These are phyloP conservation scores for Auxenochlorella pyrenoidosa DNA, from an alignment of 139 green algal species.

Conservation along the genomic window DNA sequence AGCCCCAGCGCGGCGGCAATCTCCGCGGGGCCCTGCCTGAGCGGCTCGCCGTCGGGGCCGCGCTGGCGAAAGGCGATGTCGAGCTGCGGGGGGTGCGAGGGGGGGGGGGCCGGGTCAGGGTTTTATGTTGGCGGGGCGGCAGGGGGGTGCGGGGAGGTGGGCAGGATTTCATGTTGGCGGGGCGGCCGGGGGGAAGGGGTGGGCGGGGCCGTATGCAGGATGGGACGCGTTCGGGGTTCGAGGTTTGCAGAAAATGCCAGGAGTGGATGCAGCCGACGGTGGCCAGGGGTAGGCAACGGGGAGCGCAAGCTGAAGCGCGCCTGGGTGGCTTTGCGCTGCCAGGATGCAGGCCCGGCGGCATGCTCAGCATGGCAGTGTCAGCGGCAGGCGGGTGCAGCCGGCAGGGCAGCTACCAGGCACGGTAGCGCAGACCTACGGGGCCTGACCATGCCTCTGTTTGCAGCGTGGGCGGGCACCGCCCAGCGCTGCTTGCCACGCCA, in stretches of 20 bases:
- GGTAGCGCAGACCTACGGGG: background rate
- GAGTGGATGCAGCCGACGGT: too few relatives aligned
- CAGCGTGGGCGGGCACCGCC: too few relatives aligned
- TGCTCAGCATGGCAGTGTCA: too few relatives aligned
- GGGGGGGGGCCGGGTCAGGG: background rate
- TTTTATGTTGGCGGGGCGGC: background rate
- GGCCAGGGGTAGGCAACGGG: too few relatives aligned
- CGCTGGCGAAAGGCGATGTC: slow-evolving; percentile 50
- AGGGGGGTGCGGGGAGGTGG: background rate
- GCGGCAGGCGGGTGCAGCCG: too few relatives aligned
- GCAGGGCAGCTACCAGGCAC: background rate
- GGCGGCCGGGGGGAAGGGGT: too few relatives aligned
- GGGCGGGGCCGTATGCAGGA: too few relatives aligned
- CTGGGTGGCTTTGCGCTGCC: too few relatives aligned
- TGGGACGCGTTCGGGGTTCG: too few relatives aligned
- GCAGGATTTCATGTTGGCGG: too few relatives aligned
- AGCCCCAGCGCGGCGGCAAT: slow-evolving; percentile 55
- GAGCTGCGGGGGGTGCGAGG: slow-evolving; percentile 33
- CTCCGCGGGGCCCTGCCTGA: slow-evolving; percentile 42
- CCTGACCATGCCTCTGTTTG: background rate
- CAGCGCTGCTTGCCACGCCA: background rate
- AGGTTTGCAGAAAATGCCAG: too few relatives aligned
- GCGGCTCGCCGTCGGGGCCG: slow-evolving; percentile 38
- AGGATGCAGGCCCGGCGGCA: background rate
- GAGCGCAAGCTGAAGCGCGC: too few relatives aligned